phyloP scores from a whole-genome alignment of 495 filamentous ascomycete genomes.

The Penicillium ucsense region DNA sequence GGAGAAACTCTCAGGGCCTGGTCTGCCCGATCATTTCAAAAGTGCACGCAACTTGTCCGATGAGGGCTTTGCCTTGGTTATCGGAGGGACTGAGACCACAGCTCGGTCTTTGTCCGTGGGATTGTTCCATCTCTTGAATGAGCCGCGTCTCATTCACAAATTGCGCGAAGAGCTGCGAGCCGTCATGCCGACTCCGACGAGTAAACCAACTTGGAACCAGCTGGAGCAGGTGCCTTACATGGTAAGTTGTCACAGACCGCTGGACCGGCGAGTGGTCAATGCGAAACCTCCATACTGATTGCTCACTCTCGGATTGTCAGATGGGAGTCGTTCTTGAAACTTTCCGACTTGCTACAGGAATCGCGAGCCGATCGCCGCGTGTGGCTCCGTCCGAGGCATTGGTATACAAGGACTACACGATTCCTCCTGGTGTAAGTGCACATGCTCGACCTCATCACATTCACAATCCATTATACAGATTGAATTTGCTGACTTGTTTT shows the following conservation, averaged over 20 bases:
- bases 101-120: conserved; percentile 10
- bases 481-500: not conserved
- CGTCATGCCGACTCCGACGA: conserved; percentile 20
- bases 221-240: conserved; percentile 46
- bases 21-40: conserved; percentile 10
- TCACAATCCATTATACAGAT: too few species aligned
- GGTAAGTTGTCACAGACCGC: conserved; percentile 4
- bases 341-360: conserved; percentile 35
- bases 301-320: conserved; percentile 7
- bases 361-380: conserved; percentile 28
- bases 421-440: conserved; percentile 22
- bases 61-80: conserved; percentile 29
- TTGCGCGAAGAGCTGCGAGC: conserved; percentile 24
- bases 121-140: conserved; percentile 7
- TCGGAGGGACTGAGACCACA: conserved; percentile 37
- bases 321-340: conserved; percentile 35
- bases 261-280: too few species aligned
- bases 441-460: not conserved
- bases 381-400: conserved; percentile 32
- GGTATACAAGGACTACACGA: conserved; percentile 29
- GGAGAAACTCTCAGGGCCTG: conserved; percentile 1
- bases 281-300: too few species aligned
- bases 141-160: conserved; percentile 3
- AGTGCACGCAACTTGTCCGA: conserved; percentile 20
- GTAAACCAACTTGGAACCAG: conserved; percentile 22